Base-by-base conservation (phyloP, 2,329 filamentous ascomycete species). In the Colletotrichum phormii region DNA sequence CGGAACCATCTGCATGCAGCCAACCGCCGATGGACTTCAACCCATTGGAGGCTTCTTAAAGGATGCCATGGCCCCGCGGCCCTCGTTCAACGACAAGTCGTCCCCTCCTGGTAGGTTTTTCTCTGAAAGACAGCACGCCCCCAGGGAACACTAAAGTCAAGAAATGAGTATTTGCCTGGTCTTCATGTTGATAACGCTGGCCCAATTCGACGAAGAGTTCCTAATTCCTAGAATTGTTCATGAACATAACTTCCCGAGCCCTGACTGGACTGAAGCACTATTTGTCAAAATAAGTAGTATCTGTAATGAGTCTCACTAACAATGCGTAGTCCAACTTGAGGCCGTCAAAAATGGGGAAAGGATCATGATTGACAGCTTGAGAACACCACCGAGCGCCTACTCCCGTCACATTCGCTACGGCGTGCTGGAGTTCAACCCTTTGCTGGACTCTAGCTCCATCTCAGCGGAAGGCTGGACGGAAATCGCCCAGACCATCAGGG, bases 391-490 rank as follows among this genome's bases (percentile, higher is more conserved):
- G 35, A 97, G 93, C 77, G 89, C 93, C 33, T 96, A 97, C 81
- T 90, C 92, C 42, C 91, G 94, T 31, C 93, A 94, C 78, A 91
- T 98, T 73, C 90, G 95, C 70, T 98, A 97, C 81, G 91, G 91
- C 4, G 93, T 97, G 42, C 88, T 95, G 67, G 95, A 98, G 79
- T 98, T 97, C 81, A 88, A 92, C 63, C 93, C 94, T 31, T 84
- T 98, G 49, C 90, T 98, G 4, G 95, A 98, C 83, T 97, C 94
- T 74, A 96, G 93, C 80, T 97, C 94, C 67, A 97, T 98, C 81
- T 94, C 95, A 73, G 94, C 94, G 22, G 89, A 90, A 55, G 95
- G 95, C 71, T 98, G 95, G 95, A 91, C 93, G 12, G 90, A 95
- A 79, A 97, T 98, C 79, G 94, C 95, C 1, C 85, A 88, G 63